These are phyloP conservation scores for Candida qinlingensis DNA, from an alignment of 805 yeast genomes.

Conservation along the genomic window DNA sequence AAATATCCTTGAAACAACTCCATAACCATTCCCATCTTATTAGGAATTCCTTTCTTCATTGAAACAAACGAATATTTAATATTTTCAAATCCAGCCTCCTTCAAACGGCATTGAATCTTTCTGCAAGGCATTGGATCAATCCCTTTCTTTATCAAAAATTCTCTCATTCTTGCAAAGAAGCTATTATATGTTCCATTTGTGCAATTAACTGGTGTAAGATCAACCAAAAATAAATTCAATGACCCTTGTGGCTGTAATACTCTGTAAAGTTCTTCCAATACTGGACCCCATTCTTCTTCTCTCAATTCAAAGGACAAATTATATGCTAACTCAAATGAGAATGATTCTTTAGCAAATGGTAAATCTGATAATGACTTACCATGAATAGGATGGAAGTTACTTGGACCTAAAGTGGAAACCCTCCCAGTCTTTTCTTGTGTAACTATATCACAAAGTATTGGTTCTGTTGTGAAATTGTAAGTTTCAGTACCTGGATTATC, in stretches of 20 bases:
- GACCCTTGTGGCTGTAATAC: constrained; percentile 17
- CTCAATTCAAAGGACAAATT: constrained; percentile 17
- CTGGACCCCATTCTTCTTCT: constrained; percentile 20
- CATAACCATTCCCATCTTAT: constrained; percentile 20
- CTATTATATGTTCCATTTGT: constrained; percentile 8
- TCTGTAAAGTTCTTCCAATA: constrained; percentile 16
- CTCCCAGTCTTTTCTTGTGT: constrained; percentile 2
- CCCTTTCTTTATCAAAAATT: constrained; percentile 10
- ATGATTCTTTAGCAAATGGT: constrained; percentile 19
- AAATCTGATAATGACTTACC: constrained; percentile 16
- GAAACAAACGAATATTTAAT: constrained; percentile 19
- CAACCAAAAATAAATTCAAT: constrained; percentile 17
- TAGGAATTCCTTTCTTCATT: constrained; percentile 18
- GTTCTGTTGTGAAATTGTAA: constrained; percentile 16
- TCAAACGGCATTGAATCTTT: constrained; percentile 12
- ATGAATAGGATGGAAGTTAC: constrained; percentile 18
- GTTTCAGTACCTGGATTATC: constrained; percentile 20
- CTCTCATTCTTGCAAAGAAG: constrained; percentile 13
- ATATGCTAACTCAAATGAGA: constrained; percentile 16
- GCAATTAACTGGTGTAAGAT: constrained; percentile 19
- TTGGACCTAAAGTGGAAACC: constrained; percentile 15
- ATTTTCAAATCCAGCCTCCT: constrained; percentile 19
- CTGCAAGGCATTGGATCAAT: constrained; percentile 25
- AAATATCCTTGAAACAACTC: constrained; percentile 18
- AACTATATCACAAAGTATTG: constrained; percentile 11